phyloP scores from a whole-genome alignment of 192 early-diverging fungal species.

The Gaertneriomyces sp. region DNA sequence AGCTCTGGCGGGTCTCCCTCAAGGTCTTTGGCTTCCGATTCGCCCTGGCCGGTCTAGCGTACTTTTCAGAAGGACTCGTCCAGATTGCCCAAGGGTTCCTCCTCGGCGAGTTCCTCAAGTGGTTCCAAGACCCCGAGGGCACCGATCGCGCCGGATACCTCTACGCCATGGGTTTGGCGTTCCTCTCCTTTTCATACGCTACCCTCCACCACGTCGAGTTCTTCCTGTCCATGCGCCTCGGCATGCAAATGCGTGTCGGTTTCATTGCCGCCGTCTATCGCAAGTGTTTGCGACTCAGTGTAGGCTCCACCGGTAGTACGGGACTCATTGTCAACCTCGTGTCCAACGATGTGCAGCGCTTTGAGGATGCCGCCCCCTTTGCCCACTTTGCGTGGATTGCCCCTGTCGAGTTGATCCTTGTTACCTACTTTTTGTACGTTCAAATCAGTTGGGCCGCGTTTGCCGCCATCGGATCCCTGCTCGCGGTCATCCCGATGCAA shows the following conservation, averaged over 20 bases:
- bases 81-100: constrained; percentile 37
- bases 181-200: constrained; percentile 2
- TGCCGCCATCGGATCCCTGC: constrained; percentile 30
- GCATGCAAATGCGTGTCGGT: constrained; percentile 45
- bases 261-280: constrained; percentile 47
- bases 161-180: constrained; percentile 1
- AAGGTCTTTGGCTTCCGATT: constrained; percentile 34
- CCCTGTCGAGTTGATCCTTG: constrained; percentile 39
- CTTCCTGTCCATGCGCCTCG: constrained; percentile 32
- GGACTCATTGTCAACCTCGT: constrained; percentile 49
- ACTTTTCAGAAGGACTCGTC: constrained; percentile 32
- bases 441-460: constrained; percentile 42
- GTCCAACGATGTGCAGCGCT: constrained; percentile 51
- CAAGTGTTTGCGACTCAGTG: constrained; percentile 43
- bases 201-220: constrained; percentile 26
- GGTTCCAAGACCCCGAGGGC: constrained; percentile 41
- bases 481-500: constrained; percentile 48
- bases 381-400: constrained; percentile 44
- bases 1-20: constrained; percentile 26
- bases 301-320: constrained; percentile 39
- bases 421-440: constrained; percentile 43
- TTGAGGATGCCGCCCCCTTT: constrained; percentile 46
- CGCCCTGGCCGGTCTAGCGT: constrained; percentile 28
- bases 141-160: not conserved
- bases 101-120: constrained; percentile 40